Percentiles rank a stretch among this genome's conserved stretches.
Conservation (phyloP, 169 alveolate species). For the Plasmodium inui region DNA sequence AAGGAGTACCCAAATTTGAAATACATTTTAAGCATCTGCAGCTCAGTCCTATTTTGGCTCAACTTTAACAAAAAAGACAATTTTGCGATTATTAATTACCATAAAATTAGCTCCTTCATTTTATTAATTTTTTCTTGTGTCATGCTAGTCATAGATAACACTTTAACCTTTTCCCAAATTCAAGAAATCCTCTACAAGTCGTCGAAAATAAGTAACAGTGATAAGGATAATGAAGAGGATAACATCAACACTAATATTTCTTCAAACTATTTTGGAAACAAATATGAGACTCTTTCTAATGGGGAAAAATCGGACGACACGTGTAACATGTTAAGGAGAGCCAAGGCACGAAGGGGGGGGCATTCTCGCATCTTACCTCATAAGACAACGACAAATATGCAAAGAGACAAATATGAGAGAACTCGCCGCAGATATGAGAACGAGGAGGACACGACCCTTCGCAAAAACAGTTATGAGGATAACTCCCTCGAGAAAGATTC, state of each 20-base stretch:
- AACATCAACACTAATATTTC: slow-evolving; percentile 1
- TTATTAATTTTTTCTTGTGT: slow-evolving; percentile 66
- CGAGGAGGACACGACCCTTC: not conserved
- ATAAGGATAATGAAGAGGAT: slow-evolving; percentile 11
- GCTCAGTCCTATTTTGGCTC: slow-evolving; percentile 83
- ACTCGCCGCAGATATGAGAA: not conserved
- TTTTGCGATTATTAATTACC: slow-evolving; percentile 81
- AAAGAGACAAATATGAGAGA: not conserved
- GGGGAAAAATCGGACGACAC: slow-evolving; percentile 9
- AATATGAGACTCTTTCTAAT: not conserved
- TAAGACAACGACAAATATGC: not conserved
- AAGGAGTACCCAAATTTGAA: slow-evolving; percentile 81
- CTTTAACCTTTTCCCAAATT: slow-evolving; percentile 57
- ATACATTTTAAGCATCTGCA: slow-evolving; percentile 78
- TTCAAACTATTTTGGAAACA: slow-evolving; percentile 26
- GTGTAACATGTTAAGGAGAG: not conserved
- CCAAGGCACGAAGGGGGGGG: not conserved
- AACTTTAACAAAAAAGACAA: slow-evolving; percentile 81
- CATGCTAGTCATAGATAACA: slow-evolving; percentile 60
- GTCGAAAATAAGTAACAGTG: slow-evolving; percentile 55
- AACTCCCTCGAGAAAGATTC: not conserved
- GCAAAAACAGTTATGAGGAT: not conserved
- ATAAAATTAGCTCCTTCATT: slow-evolving; percentile 70
- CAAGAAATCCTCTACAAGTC: slow-evolving; percentile 71
- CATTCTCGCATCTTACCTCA: not conserved